Evolutionary conservation across 2,329 filamentous ascomycete species (phyloP).

Genomic region (Trichoderma sp.): DNA sequence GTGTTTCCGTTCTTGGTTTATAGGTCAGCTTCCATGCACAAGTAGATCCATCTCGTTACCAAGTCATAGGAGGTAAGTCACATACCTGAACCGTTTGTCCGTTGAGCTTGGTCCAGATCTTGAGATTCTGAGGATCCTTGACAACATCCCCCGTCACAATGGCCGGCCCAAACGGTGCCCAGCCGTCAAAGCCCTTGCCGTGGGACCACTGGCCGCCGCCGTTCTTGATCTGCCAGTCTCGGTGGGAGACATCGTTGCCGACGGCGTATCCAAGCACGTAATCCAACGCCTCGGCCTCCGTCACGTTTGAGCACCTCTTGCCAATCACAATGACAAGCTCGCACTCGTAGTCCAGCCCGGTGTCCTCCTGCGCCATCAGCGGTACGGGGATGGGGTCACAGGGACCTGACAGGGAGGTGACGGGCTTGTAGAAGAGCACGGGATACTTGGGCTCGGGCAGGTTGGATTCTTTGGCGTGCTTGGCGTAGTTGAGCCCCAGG

Average conservation of each 20-base stretch:
- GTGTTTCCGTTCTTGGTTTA: constrained; percentile 53
- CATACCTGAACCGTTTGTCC: constrained; percentile 57
- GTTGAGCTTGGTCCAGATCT: constrained; percentile 62
- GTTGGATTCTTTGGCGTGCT: constrained; percentile 70
- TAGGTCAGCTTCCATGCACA: constrained; percentile 10
- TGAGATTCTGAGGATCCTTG: constrained; percentile 58
- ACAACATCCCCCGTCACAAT: constrained; percentile 63
- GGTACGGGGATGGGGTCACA: constrained; percentile 68
- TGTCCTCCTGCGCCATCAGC: constrained; percentile 63
- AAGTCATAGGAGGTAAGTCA: not conserved
- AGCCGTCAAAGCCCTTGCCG: constrained; percentile 75
- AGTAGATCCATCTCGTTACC: not conserved
- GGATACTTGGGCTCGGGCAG: constrained; percentile 72
- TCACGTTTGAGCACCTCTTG: constrained; percentile 65
- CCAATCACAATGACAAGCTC: constrained; percentile 76
- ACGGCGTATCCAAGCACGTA: constrained; percentile 75
- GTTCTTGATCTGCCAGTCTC: constrained; percentile 72
- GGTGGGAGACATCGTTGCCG: constrained; percentile 79
- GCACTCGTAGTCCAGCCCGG: constrained; percentile 77
- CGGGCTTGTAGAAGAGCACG: constrained; percentile 67
- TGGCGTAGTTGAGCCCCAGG: constrained; percentile 70
- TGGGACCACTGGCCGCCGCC: constrained; percentile 71
- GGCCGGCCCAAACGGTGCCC: constrained; percentile 72
- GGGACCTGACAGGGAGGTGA: constrained; percentile 66
- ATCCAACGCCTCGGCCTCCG: constrained; percentile 66